Evolutionary conservation across 345 rosid species (phyloP), one percentile per base, ranked within the genome.

Genomic region (Gossypium rotundifolium): DNA sequence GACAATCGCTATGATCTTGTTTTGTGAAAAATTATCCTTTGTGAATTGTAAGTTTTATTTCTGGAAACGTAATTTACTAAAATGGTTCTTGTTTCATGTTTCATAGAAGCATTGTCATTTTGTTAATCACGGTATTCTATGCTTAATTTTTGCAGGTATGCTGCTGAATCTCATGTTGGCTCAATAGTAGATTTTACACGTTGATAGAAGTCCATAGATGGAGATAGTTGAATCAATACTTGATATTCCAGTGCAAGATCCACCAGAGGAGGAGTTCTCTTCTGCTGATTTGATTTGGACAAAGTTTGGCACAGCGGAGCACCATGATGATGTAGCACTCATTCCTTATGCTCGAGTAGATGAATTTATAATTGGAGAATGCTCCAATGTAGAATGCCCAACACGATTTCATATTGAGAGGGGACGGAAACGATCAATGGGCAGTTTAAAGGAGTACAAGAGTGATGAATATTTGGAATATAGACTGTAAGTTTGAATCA

Each of bases 351-450:
- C 83, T 20, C 86, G 91, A 11, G 92, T 88, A 68, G 96, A 90
- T 70, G 83, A 85, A 11, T 95, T 91, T 80, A 90, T 93, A 61
- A 91, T 93, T 68, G 98, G 97, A 71, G 97, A 95, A 83, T 91
- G 99, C 87, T 83, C 89, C 11, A 93, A 86, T 80, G 85, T 87
- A 0, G 92, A 93, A 74, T 88, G 83, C 75, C 98, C 97, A 1
- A 95, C 96, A 0, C 87, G 89, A 63, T 95, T 95, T 74, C 98
- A 93, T 84, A 93, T 93, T 65, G 96, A 95, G 75, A 90, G 96
- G 81, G 94, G 91, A 77, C 86, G 97, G 57, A 93, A 88, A 80
- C 81, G 97, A 46, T 65, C 87, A 10, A 80, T 51, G 65, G 93
- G 93, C 44, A 88, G 90, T 85, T 82, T 95, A 79, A 90, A 86